phyloP scores from a whole-genome alignment of 2,329 filamentous ascomycete species.

The Aurifilum marmelostoma region DNA sequence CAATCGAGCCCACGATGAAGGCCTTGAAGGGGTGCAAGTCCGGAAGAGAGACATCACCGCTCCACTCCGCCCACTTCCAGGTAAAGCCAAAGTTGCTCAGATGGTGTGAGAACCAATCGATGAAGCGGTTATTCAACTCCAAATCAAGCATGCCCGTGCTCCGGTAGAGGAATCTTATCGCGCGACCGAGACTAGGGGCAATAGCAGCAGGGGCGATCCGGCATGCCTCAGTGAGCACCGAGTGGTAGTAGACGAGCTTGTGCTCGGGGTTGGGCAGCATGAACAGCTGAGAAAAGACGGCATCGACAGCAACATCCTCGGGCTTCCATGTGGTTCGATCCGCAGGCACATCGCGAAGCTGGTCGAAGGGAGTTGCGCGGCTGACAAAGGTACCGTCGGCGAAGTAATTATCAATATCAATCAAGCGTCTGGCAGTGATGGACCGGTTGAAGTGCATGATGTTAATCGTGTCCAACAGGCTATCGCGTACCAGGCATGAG shows the following conservation, averaged over 20 bases:
- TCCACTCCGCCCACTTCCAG: slow-evolving; percentile 99
- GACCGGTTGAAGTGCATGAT: slow-evolving; percentile 91
- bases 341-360: slow-evolving; percentile 70
- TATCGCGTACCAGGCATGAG: slow-evolving; percentile 82
- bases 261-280: slow-evolving; percentile 85
- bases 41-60: slow-evolving; percentile 78
- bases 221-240: slow-evolving; percentile 91
- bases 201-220: slow-evolving; percentile 97
- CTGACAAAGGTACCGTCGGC: slow-evolving; percentile 88
- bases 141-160: slow-evolving; percentile 82
- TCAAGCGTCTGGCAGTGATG: slow-evolving; percentile 82
- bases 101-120: slow-evolving; percentile 98
- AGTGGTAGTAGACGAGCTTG: slow-evolving; percentile 96
- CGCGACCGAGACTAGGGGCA: slow-evolving; percentile 87
- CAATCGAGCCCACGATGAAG: slow-evolving; percentile 86
- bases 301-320: slow-evolving; percentile 95
- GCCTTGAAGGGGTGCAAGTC: slow-evolving; percentile 86
- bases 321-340: slow-evolving; percentile 88
- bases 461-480: slow-evolving; percentile 90
- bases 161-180: slow-evolving; percentile 88
- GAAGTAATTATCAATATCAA: slow-evolving; percentile 95
- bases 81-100: slow-evolving; percentile 98
- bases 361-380: slow-evolving; percentile 89
- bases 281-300: slow-evolving; percentile 93
- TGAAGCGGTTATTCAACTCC: slow-evolving; percentile 82